Evolutionary conservation across 75 land plant genomes (phyloP).

Genomic region (Picea sitchensis): DNA sequence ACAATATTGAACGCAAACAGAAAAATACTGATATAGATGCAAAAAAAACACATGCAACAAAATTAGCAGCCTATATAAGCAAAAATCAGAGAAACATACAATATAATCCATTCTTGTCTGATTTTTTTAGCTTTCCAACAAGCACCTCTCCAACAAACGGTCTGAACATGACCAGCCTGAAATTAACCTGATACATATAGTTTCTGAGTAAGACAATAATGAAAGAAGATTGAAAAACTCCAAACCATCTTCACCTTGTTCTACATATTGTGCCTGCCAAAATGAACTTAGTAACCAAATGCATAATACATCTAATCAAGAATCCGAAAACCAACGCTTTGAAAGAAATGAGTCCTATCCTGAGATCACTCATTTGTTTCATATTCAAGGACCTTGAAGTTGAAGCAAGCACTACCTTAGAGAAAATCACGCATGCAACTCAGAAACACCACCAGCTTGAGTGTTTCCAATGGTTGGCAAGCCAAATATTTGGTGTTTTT

Average conservation of each 20-base stretch:
- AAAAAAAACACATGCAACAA: not conserved
- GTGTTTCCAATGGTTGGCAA: not conserved
- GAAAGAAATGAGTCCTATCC: not conserved
- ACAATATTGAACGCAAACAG: not conserved
- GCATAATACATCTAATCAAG: conserved; percentile 1
- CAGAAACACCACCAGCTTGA: not conserved
- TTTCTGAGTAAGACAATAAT: not conserved
- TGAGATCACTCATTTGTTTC: not conserved
- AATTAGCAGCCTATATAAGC: not conserved
- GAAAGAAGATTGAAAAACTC: not conserved
- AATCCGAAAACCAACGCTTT: not conserved
- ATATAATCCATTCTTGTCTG: conserved; percentile 59
- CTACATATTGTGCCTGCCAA: not conserved
- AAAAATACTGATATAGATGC: not conserved
- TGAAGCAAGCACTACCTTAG: not conserved
- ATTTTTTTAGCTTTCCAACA: conserved; percentile 58
- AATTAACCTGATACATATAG: conserved; percentile 51
- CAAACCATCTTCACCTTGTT: not conserved
- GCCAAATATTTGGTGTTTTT: not conserved
- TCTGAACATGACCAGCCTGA: conserved; percentile 83
- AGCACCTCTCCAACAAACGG: conserved; percentile 89
- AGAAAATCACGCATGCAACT: not conserved
- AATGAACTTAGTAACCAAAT: not conserved
- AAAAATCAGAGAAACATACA: conserved; percentile 38
- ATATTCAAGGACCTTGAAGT: not conserved